phyloP scores from a whole-genome alignment of 1,284 basidiomycete genomes.

The Ustilago trichophora region DNA sequence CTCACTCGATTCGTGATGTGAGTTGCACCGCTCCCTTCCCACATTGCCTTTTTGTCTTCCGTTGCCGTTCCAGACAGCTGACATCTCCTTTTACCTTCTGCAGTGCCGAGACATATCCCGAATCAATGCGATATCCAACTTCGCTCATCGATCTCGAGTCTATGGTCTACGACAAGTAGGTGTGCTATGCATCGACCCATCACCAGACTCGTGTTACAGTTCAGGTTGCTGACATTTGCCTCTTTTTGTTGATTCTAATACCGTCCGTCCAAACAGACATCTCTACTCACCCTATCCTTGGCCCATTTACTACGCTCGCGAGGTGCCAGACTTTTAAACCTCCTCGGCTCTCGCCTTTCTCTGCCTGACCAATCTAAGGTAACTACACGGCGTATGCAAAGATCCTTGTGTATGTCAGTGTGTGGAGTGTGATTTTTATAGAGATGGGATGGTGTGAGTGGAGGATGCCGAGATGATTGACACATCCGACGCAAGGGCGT shows the following conservation, averaged over 20 bases:
- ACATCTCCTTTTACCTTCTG: not conserved
- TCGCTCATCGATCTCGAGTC: conserved; percentile 43
- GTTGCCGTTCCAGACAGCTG: not conserved
- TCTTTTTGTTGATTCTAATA: not conserved
- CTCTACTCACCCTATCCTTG: conserved; percentile 51
- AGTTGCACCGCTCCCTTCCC: conserved; percentile 4
- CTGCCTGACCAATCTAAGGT: no score
- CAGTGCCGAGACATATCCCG: conserved; percentile 42
- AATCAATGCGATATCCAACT: conserved; percentile 34
- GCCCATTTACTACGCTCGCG: conserved; percentile 42
- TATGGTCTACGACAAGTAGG: conserved; percentile 49
- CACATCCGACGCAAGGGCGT: no score
- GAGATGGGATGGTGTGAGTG: not conserved
- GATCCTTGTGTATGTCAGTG: no score
- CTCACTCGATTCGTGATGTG: conserved; percentile 37
- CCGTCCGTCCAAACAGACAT: conserved; percentile 32
- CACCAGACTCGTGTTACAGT: not conserved
- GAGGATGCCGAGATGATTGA: no score
- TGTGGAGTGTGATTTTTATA: no score
- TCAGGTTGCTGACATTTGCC: conserved; percentile 1
- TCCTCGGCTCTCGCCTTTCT: not conserved
- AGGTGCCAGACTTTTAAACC: conserved; percentile 20
- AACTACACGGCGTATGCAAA: no score
- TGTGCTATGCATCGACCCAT: not conserved
- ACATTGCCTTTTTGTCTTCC: not conserved